Evolutionary conservation across 2,329 filamentous ascomycete species (phyloP), one percentile per base, ranked within the genome.

Genomic region (Microsporum audouinii): DNA sequence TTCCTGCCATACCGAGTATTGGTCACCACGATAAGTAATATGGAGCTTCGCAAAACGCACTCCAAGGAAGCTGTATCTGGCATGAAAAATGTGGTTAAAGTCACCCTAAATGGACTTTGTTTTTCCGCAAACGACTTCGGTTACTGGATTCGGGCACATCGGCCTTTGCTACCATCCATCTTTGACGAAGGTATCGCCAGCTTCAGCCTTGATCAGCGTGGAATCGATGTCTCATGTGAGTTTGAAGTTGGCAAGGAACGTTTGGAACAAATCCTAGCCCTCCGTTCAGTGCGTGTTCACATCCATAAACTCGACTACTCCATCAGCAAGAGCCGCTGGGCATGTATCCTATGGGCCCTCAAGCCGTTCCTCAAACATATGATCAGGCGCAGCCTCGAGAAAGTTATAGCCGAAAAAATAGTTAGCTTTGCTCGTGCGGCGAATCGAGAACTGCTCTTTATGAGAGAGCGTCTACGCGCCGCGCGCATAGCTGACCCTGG

Each of bases 251-350:
- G 87, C 56, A 86, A 86, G 62, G 87, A 91, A 64, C 80, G 82
- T 1, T 75, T 95, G 1, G 91, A 96, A 68, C 84, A 91, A 68
- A 87, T 97, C 8, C 80, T 97, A 6, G 85, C 86, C 0, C 80
- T 97, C 3, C 84, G 84, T 43, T 81, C 81, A 8, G 91, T 96
- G 6, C 80, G 85, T 1, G 91, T 96, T 0, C 82, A 84, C 66
- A 88, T 96, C 63, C 91, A 96, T 77, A 91, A 92, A 70, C 84
- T 97, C 12, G 83, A 88, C 70, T 96, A 95, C 76, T 84, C 78
- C 0, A 77, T 96, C 34, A 81, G 83, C 43, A 84, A 86, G 71
- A 68, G 69, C 36, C 89, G 85, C 72, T 88, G 95, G 72, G 82
- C 84, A 33, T 88, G 88, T 72, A 72, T 95, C 0, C 84, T 87